Base-by-base conservation (phyloP, 768 basidiomycete genomes). In the Serendipita sp. region DNA sequence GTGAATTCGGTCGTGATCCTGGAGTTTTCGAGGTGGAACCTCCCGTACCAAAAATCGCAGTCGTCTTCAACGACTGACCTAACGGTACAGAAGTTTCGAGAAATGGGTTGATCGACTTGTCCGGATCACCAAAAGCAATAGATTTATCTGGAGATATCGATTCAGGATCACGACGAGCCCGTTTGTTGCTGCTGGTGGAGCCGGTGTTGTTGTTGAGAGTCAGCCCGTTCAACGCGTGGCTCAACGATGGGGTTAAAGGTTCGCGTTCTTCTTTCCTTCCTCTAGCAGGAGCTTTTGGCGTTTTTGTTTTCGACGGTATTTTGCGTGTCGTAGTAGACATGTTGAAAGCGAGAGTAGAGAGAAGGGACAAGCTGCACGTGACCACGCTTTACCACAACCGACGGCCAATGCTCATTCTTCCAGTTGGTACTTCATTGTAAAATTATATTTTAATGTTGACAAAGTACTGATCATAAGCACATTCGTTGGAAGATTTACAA, bases 161-260 rank as follows among this genome's bases (percentile, higher is more conserved):
- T n/a, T 13, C 41, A 13, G 48, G 5, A 51, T 51, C 48, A 7
- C n/a, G 18, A 8, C 30, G 18, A 1, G 8, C 48, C 7, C n/a
- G 48, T n/a, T 51, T 51, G 48, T n/a, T 51, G 48, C 8, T 51
- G n/a, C 7, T 51, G 8, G n/a, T 32, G 18, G n/a, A 8, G 48
- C 7, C 8, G 48, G 18, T 32, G 48, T 5, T 60, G 28, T 28
- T 36, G 56, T 32, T 34, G 28, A 60, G 11, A 32, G n/a, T 32
- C 36, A 60, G 56, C 16, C 36, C 30, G 16, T 30, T 36, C 28
- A 60, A 35, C 30, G 56, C 56, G 56, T 60, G 28, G 56, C 56
- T 60, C 56, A 60, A 60, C 56, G 56, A 60, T n/a, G 56, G 56
- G 8, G 56, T 60, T n/a, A 60, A n/a, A n/a, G 56, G 56, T 38